phyloP scores from a whole-genome alignment of 768 basidiomycete species.

The Russula foetens region DNA sequence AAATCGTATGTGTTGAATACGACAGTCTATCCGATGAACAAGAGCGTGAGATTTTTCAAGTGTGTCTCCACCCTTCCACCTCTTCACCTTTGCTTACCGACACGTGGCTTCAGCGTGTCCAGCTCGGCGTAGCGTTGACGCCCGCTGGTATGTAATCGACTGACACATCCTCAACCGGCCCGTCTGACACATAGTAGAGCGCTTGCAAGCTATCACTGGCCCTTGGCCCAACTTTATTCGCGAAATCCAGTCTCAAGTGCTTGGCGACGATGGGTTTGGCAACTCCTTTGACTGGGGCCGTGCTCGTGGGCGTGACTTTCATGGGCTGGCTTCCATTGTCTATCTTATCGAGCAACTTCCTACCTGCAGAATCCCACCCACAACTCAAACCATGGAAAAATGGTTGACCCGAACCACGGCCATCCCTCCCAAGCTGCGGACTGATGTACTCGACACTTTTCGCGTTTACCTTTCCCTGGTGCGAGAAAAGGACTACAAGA shows the following conservation, averaged over 20 bases:
- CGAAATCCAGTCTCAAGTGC: constrained; percentile 40
- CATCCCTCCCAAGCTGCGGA: constrained; percentile 27
- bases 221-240: constrained; percentile 53
- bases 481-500: constrained; percentile 27
- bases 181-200: constrained; percentile 36
- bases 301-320: constrained; percentile 32
- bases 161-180: background rate
- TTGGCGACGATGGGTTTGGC: constrained; percentile 31
- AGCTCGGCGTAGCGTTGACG: constrained; percentile 70
- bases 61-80: constrained; percentile 24
- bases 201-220: constrained; percentile 56
- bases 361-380: constrained; percentile 8
- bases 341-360: constrained; percentile 27
- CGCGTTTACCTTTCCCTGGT: constrained; percentile 40
- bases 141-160: constrained; percentile 42
- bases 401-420: constrained; percentile 25
- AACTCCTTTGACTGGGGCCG: constrained; percentile 30
- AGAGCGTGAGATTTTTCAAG: constrained; percentile 71
- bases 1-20: constrained; percentile 72
- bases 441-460: constrained; percentile 36
- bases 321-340: constrained; percentile 27
- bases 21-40: constrained; percentile 38
- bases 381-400: constrained; percentile 25
- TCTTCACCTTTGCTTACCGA: background rate
- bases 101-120: constrained; percentile 46